Percentiles rank a stretch among this genome's conserved stretches.
Conservation (phyloP, 331 rosid genomes). For the Saraca asoca region DNA sequence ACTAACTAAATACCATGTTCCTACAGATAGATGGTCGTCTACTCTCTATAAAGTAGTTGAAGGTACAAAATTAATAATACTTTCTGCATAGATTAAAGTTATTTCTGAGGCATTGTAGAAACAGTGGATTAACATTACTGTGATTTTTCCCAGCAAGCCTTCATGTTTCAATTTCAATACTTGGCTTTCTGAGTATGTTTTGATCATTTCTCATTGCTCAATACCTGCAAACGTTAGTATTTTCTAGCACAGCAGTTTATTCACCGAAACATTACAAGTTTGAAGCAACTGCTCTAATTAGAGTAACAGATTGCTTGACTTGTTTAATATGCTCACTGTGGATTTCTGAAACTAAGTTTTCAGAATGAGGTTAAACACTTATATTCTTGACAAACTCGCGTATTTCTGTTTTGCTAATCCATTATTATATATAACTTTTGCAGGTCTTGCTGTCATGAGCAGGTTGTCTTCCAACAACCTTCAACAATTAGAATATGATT, state of each 20-base stretch:
- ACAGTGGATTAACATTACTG: neutral
- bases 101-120: neutral
- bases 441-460: slow-evolving; percentile 71
- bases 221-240: slow-evolving; percentile 5
- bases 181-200: slow-evolving; percentile 11
- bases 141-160: slow-evolving; percentile 1
- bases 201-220: neutral
- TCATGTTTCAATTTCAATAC: slow-evolving; percentile 1
- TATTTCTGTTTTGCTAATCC: slow-evolving; percentile 15
- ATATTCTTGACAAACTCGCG: neutral
- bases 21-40: slow-evolving; percentile 67
- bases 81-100: neutral
- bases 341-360: neutral
- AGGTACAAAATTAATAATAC: slow-evolving; percentile 45
- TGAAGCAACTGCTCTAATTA: neutral
- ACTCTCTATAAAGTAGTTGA: slow-evolving; percentile 61
- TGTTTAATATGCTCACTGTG: neutral
- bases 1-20: slow-evolving; percentile 42
- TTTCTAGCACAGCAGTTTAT: neutral
- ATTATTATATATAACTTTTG: neutral
- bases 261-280: slow-evolving; percentile 4
- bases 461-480: slow-evolving; percentile 51
- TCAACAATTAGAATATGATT: slow-evolving; percentile 48
- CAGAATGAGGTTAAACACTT: neutral
- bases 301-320: neutral